Evolutionary conservation across 257 asterid genomes (phyloP).

Genomic region (Fraxinus anomala): DNA sequence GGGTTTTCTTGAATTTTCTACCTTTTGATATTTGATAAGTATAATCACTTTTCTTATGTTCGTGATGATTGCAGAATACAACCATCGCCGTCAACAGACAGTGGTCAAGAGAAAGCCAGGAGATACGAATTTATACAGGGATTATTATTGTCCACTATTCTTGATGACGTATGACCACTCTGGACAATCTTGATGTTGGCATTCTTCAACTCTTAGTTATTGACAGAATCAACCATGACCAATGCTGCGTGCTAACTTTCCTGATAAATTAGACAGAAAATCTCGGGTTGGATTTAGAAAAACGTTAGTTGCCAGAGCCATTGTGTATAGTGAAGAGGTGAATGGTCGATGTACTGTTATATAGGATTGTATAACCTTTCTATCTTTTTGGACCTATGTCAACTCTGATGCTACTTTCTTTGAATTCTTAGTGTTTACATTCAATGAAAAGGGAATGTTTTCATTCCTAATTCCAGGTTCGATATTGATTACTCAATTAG

Average conservation of each 20-base stretch:
- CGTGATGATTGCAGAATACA: constrained; percentile 38
- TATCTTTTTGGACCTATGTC: constrained; percentile 18
- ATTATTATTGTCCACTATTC: constrained; percentile 48
- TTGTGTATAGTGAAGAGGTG: constrained; percentile 33
- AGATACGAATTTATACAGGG: constrained; percentile 56
- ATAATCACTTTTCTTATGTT: not conserved
- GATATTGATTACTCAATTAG: constrained; percentile 20
- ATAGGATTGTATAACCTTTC: not conserved
- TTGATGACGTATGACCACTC: constrained; percentile 41
- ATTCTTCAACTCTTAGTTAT: constrained; percentile 21
- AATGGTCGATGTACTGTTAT: constrained; percentile 31
- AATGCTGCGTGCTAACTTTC: constrained; percentile 25
- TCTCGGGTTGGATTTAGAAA: constrained; percentile 14
- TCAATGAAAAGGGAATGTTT: constrained; percentile 18
- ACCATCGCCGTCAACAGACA: constrained; percentile 40
- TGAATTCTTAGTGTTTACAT: constrained; percentile 6
- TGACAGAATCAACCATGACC: constrained; percentile 25
- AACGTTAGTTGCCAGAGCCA: constrained; percentile 21
- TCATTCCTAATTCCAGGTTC: constrained; percentile 20
- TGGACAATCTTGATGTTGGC: constrained; percentile 1
- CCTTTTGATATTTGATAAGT: not conserved
- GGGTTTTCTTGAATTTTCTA: not conserved
- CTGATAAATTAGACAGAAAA: constrained; percentile 16
- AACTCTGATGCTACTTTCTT: constrained; percentile 22
- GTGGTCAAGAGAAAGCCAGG: constrained; percentile 39